Percentiles rank a stretch among this genome's conserved stretches.
Conservation (phyloP, 495 filamentous ascomycete species). For the Penicillium herquei region DNA sequence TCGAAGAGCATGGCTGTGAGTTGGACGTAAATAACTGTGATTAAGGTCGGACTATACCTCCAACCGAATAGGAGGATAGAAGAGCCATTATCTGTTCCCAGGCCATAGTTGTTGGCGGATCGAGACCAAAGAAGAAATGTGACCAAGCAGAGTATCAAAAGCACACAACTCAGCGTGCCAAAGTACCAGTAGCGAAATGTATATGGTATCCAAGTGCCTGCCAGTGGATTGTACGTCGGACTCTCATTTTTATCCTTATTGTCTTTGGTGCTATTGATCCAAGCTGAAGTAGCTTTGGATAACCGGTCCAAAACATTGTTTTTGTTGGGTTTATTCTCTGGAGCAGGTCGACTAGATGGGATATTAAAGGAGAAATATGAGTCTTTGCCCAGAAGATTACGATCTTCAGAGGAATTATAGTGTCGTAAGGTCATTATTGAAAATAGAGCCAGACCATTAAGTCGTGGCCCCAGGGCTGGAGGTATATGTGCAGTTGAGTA, state of each 20-base stretch:
- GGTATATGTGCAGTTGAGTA: too few relatives aligned
- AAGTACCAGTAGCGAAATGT: slow-evolving; percentile 12
- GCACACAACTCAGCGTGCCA: slow-evolving; percentile 4
- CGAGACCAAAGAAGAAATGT: slow-evolving; percentile 14
- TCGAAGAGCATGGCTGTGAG: slow-evolving; percentile 24
- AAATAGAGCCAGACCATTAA: neutral
- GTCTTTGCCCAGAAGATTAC: too few relatives aligned
- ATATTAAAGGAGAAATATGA: too few relatives aligned
- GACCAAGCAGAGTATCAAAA: slow-evolving; percentile 7
- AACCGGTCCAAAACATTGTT: too few relatives aligned
- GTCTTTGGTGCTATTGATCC: too few relatives aligned
- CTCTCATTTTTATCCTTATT: too few relatives aligned
- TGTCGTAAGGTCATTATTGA: slow-evolving; percentile 6
- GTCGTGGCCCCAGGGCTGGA: too few relatives aligned
- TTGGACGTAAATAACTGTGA: slow-evolving; percentile 33
- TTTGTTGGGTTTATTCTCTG: too few relatives aligned
- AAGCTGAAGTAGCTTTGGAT: too few relatives aligned
- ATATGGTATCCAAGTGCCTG: slow-evolving; percentile 12
- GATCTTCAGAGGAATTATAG: slow-evolving; percentile 9
- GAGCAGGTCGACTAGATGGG: too few relatives aligned
- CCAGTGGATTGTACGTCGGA: neutral
- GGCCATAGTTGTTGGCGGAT: slow-evolving; percentile 23
- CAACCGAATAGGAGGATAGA: slow-evolving; percentile 29
- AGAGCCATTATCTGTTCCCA: slow-evolving; percentile 29
- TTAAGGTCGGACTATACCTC: slow-evolving; percentile 31